phyloP scores from a whole-genome alignment of 1,284 basidiomycete species.

The Wallemia hederae region DNA sequence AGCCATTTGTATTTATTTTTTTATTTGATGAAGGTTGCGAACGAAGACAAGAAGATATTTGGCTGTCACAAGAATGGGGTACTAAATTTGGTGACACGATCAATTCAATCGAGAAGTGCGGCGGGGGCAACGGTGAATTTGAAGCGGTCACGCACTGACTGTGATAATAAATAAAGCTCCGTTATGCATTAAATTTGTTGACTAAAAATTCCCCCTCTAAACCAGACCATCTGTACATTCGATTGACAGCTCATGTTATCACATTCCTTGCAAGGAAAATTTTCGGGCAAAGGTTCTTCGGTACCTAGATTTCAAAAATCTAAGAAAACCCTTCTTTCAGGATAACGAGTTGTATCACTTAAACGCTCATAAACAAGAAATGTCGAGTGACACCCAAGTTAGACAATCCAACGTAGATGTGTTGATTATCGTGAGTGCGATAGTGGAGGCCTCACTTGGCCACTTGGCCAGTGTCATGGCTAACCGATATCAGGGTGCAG shows the following conservation, averaged over 20 bases:
- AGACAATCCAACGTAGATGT: slow-evolving; percentile 1
- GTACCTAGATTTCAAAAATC: background rate
- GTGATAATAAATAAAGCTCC: too few species aligned
- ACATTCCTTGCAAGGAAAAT: background rate
- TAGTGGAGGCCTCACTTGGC: background rate
- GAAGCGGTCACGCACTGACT: too few species aligned
- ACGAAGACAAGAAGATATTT: background rate
- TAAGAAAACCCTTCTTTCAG: background rate
- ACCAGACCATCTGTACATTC: background rate
- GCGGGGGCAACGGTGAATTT: too few species aligned
- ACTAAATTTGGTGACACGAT: background rate
- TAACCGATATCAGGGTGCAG: slow-evolving; percentile 17
- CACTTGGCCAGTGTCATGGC: too few species aligned
- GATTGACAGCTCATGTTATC: background rate
- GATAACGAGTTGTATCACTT: background rate
- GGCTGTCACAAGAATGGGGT: background rate
- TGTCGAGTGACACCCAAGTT: background rate
- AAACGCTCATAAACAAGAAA: background rate
- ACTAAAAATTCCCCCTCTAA: background rate
- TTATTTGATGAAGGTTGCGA: background rate
- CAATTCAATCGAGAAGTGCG: too few species aligned
- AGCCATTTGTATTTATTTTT: background rate
- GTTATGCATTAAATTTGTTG: background rate
- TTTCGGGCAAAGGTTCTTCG: background rate
- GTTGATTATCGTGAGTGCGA: background rate